A percentile compares a stretch with the other conserved stretches of the same genome.
phyloP scores from a whole-genome alignment of 176 grass and related monocot genomes.

The Triticum turgidum region DNA sequence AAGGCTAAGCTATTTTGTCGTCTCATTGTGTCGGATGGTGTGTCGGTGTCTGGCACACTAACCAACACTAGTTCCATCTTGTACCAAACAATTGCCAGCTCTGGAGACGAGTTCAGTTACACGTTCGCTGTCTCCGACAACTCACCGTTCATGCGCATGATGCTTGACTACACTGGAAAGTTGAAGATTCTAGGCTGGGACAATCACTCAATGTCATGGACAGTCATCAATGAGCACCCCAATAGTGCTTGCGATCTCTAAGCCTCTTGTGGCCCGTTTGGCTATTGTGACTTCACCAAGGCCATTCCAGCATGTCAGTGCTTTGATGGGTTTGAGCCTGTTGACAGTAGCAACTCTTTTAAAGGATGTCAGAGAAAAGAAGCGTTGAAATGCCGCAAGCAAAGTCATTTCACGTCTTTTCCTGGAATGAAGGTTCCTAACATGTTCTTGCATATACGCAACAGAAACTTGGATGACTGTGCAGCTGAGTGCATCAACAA shows the following conservation, averaged over 20 bases:
- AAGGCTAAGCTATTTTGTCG: background rate
- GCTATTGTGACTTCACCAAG: too few species aligned
- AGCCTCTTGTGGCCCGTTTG: too few species aligned
- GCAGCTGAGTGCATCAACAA: background rate
- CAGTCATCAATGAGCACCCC: too few species aligned
- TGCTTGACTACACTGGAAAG: background rate
- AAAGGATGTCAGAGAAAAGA: background rate
- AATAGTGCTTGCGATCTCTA: too few species aligned
- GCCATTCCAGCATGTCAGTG: too few species aligned
- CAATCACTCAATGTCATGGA: background rate
- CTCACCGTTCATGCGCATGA: background rate
- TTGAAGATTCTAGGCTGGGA: background rate
- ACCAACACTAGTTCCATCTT: background rate
- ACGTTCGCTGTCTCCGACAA: background rate
- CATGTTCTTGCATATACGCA: constrained; percentile 18
- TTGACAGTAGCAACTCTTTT: background rate
- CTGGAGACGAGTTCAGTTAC: background rate
- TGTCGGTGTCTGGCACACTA: background rate
- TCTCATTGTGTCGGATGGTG: background rate
- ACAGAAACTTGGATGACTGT: constrained; percentile 40
- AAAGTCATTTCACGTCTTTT: background rate
- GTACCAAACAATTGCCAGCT: background rate
- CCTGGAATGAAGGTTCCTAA: background rate
- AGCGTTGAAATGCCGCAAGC: background rate
- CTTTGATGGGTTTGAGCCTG: background rate